phyloP scores from a whole-genome alignment of 352 stramenopile species.

The Pythium angustatum region DNA sequence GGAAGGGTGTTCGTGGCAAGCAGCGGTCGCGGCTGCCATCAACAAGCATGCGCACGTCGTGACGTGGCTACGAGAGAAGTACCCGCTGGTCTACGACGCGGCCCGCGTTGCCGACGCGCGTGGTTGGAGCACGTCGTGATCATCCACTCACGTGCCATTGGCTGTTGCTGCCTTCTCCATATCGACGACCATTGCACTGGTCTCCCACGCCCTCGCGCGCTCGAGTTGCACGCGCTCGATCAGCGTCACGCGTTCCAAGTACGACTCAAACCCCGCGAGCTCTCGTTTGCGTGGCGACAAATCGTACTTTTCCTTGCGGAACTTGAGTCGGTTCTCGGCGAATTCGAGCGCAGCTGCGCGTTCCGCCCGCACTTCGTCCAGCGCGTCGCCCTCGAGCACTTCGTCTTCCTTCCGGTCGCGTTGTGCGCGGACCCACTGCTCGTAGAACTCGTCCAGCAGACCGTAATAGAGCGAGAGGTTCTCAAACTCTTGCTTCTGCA shows the following conservation, averaged over 20 bases:
- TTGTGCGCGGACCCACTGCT: constrained; percentile 53
- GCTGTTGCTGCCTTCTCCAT: constrained; percentile 19
- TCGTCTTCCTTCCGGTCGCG: constrained; percentile 37
- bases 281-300: constrained; percentile 46
- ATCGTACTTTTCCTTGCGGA: constrained; percentile 62
- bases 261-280: constrained; percentile 45
- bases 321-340: constrained; percentile 41
- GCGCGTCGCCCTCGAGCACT: constrained; percentile 32
- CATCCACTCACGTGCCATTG: background rate
- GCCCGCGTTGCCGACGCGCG: background rate
- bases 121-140: background rate
- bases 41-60: constrained; percentile 11
- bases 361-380: constrained; percentile 37
- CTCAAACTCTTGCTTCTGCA: constrained; percentile 41
- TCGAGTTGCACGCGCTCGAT: constrained; percentile 47
- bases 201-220: constrained; percentile 33
- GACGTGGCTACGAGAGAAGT: constrained; percentile 1
- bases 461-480: constrained; percentile 63
- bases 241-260: constrained; percentile 57
- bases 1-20: constrained; percentile 19
- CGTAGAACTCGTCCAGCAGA: constrained; percentile 66
- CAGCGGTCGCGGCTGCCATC: constrained; percentile 1
- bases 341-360: constrained; percentile 38
- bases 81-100: constrained; percentile 10
- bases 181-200: constrained; percentile 17